Evolutionary conservation across 805 yeast genomes (phyloP).

Genomic region (Monosporozyma solicola): DNA sequence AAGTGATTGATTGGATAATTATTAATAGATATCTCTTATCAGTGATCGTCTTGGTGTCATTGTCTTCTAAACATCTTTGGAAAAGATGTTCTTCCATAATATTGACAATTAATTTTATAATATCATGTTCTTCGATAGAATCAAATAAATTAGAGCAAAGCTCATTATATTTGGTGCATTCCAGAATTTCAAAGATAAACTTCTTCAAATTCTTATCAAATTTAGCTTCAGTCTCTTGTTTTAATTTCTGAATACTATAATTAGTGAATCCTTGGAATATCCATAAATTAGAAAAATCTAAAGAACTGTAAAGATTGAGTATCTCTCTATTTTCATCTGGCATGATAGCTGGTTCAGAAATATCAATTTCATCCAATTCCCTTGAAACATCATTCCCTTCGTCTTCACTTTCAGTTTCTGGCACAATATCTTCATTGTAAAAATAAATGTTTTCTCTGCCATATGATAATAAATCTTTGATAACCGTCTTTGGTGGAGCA

Average conservation of each 20-base stretch:
- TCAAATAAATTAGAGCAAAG: constrained; percentile 23
- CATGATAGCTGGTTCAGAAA: background rate
- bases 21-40: constrained; percentile 11
- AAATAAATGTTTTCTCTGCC: constrained; percentile 6
- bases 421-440: background rate
- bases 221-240: background rate
- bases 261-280: constrained; percentile 23
- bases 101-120: constrained; percentile 11
- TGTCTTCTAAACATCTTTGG: constrained; percentile 9
- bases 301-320: background rate
- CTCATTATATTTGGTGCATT: constrained; percentile 16
- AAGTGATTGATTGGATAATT: constrained; percentile 17
- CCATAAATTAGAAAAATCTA: constrained; percentile 27
- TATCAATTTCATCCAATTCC: constrained; percentile 6
- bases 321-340: background rate
- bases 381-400: background rate
- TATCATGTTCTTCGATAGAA: constrained; percentile 9
- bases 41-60: background rate
- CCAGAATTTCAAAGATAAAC: constrained; percentile 17
- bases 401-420: constrained; percentile 4
- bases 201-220: constrained; percentile 3
- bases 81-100: constrained; percentile 22
- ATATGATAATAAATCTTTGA: constrained; percentile 14
- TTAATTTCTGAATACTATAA: constrained; percentile 9
- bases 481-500: constrained; percentile 4